phyloP scores from a whole-genome alignment of 2,329 filamentous ascomycete species.

The Fusarium sp. region DNA sequence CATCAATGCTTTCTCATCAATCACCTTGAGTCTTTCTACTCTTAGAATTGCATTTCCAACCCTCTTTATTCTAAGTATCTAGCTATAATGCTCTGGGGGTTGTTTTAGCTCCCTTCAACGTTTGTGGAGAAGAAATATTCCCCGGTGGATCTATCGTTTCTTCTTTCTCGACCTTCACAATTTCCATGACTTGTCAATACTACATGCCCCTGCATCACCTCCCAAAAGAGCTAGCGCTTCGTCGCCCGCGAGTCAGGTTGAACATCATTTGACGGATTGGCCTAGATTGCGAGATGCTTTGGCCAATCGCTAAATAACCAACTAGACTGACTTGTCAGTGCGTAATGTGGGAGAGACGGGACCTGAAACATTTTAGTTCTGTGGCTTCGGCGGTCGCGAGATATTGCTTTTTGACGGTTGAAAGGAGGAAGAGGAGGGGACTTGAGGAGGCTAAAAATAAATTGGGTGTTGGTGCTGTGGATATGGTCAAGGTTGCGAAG shows the following conservation, averaged over 20 bases:
- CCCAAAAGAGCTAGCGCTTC: neutral
- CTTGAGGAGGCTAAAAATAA: neutral
- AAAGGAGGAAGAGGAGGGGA: neutral
- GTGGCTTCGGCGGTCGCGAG: neutral
- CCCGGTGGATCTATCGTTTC: neutral
- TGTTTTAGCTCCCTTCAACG: neutral
- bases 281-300: neutral
- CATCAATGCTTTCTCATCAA: neutral
- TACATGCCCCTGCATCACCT: neutral
- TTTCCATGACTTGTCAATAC: neutral
- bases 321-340: neutral
- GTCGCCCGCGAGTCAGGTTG: neutral
- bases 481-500: neutral
- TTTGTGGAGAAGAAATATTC: neutral
- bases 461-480: neutral
- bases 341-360: neutral
- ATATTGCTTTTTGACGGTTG: neutral
- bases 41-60: no score
- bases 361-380: neutral
- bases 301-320: neutral
- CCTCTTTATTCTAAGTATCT: no score
- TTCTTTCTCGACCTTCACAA: neutral
- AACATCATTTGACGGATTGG: neutral
- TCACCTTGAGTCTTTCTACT: no score
- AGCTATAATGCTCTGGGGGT: neutral